Conservation (phyloP, 192 early-diverging fungal genomes). For the Borealophlyctis nickersoniae region DNA sequence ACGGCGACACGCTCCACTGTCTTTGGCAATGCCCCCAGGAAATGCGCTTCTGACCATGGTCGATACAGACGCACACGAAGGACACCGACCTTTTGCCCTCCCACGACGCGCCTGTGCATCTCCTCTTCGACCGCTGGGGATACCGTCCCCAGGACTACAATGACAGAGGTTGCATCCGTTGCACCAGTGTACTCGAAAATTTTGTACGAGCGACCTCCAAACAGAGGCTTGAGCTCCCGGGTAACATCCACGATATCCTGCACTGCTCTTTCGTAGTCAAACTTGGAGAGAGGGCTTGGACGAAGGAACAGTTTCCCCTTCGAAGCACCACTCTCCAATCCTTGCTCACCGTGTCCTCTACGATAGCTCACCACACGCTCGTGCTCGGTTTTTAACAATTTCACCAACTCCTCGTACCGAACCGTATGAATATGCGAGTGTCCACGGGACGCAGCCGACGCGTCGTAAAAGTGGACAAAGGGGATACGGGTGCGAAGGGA, state of each 20-base stretch:
- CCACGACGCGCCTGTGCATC: conserved; percentile 38
- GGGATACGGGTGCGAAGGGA: conserved; percentile 53
- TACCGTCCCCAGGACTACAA: conserved; percentile 71
- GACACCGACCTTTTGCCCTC: conserved; percentile 58
- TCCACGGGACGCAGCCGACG: conserved; percentile 27
- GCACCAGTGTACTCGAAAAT: conserved; percentile 80
- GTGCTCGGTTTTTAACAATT: not conserved
- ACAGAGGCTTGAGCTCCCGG: conserved; percentile 49
- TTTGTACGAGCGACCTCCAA: conserved; percentile 48
- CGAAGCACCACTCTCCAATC: not conserved
- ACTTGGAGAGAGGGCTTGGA: conserved; percentile 28
- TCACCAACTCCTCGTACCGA: conserved; percentile 53
- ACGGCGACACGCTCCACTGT: conserved; percentile 65
- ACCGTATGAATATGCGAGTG: conserved; percentile 61
- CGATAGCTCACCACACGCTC: conserved; percentile 5
- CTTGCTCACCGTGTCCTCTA: not conserved
- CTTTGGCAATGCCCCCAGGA: conserved; percentile 65
- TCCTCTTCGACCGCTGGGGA: conserved; percentile 45
- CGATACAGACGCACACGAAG: conserved; percentile 74
- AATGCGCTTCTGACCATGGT: conserved; percentile 76
- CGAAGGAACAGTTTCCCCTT: not conserved
- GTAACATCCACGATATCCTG: conserved; percentile 55
- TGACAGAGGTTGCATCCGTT: conserved; percentile 63
- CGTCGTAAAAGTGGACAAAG: conserved; percentile 75
- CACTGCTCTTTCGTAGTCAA: conserved; percentile 50